These are phyloP conservation scores for Tremella fuciformis DNA, from an alignment of 768 basidiomycete genomes.

Conservation along the genomic window DNA sequence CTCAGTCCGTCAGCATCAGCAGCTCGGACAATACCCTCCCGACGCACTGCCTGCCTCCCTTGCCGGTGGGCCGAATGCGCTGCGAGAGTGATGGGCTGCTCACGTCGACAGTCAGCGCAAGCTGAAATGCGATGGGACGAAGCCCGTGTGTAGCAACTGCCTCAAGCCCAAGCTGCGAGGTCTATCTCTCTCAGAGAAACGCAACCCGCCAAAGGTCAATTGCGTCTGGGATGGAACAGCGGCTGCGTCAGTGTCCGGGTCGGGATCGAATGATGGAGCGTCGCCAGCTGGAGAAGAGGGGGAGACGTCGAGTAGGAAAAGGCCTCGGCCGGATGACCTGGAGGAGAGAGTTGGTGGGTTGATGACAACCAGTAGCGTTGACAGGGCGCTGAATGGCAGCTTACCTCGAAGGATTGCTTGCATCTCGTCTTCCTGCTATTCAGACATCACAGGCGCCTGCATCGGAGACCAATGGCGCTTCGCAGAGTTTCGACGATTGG, in stretches of 20 bases:
- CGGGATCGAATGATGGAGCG: background rate
- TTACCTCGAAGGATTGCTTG: background rate
- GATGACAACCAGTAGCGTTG: background rate
- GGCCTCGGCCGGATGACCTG: background rate
- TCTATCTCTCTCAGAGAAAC: background rate
- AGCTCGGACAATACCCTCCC: too few relatives aligned
- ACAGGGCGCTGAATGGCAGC: background rate
- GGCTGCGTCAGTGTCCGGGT: background rate
- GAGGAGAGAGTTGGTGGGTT: background rate
- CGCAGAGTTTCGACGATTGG: background rate
- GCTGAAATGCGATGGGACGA: constrained; percentile 2
- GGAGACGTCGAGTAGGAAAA: background rate
- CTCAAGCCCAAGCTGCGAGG: background rate
- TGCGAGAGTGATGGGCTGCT: too few relatives aligned
- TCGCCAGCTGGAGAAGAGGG: background rate
- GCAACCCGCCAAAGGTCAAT: background rate
- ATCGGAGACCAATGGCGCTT: background rate
- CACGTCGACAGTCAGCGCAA: background rate
- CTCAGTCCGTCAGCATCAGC: too few relatives aligned
- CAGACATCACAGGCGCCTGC: background rate
- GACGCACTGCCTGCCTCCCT: too few relatives aligned
- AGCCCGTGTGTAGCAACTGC: constrained; percentile 6
- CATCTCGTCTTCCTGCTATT: background rate
- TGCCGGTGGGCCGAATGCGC: too few relatives aligned
- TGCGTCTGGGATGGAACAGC: background rate